Base-by-base conservation (phyloP, 2,329 filamentous ascomycete species). In the Alternaria brassicae region DNA sequence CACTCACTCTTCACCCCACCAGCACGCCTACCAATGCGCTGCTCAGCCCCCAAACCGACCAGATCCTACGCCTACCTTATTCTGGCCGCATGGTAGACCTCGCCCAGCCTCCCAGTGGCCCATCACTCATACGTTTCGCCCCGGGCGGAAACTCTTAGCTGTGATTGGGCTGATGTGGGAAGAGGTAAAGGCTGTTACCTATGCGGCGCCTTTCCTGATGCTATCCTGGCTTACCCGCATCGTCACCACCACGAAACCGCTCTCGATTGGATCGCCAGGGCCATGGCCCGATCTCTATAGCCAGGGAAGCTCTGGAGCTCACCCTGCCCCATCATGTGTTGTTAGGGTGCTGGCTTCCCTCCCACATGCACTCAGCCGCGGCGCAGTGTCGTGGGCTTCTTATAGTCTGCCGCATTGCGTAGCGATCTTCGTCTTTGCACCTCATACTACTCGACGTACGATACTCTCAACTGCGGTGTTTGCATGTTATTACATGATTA, bases 11-110 rank as follows among this genome's bases (percentile, higher is more conserved):
- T 61, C 62, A 65, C 60, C 55, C 60, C 63, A 52, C 64, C 54
- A 59, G 54, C 53, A 62, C 47, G 50, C 58, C 37, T 42, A 42
- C 56, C 50, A 44, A 42, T 50, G 27, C 39, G 60, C 57, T 54
- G 63, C 68, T 72, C 70, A 70, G 71, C 71, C 72, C 67, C 68
- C 32, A 65, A 65, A 61, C 57, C 56, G 28, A 23, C 44, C 19
- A 19, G 17, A 69, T 62, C 65, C 62, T 58, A 55, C 30, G 13
- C 39, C 49, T 45, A 17, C 25, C 45, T 44, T 3, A 6, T n/a
- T 59, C 28, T 39, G 25, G 56, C 30, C 27, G 40, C 6, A 37
- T 8, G 19, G 19, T 19, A 23, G 44, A 45, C 7, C 32, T 39
- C 5, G 10, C 21, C 28, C 15, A 27, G 25, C 17, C n/a, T 10